Base-by-base conservation (phyloP, 1,139 yeast genomes). In the Arxiozyma slooffiae region DNA sequence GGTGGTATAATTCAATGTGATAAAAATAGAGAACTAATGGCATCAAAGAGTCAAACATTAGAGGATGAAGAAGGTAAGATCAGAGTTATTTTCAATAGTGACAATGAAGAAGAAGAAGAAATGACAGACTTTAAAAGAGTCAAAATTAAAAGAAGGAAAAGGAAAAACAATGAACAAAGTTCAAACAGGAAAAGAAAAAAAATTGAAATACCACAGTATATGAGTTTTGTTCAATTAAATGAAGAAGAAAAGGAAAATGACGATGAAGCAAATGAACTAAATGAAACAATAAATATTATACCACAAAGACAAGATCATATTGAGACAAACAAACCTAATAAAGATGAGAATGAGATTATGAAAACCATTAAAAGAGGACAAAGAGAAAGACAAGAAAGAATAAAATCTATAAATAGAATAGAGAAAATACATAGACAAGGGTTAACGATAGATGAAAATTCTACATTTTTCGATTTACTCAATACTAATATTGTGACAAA, bases 381-480 rank as follows among this genome's bases (percentile, higher is more conserved):
- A 18, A 49, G 60, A 14, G 58, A 59, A 38, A 58, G 53, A 37
- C 8, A 34, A 16, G 21, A 39, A 44, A 22, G 53, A 44, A 22
- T 39, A n/a, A 38, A 42, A 45, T 16, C 38, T 39, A n/a, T 46
- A n/a, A 22, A 53, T 26, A 55, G 61, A 24, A 50, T 54, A 4
- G 58, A 55, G 48, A 54, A 53, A 6, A 52, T 42, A 20, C 45
- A 42, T 7, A 43, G 62, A 2, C 8, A 36, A 8, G 44, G 45
- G 2, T 55, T 77, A 36, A 71, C 77, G 0, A 70, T 80, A 45
- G 82, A 82, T 62, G 85, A 80, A 50, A 81, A 80, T 4, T 63
- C 72, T 3, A 84, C 79, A 38, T 83, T 85, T 62, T 69, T 85
- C 53, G 71, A 68, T 20, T 67, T 71, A 1, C 55, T 79, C 6